A percentile compares a stretch with the other conserved stretches of the same genome.
These are phyloP conservation scores for Monilinia vaccinii-corymbosi DNA, from an alignment of 2,329 filamentous ascomycete genomes.

Conservation along the genomic window DNA sequence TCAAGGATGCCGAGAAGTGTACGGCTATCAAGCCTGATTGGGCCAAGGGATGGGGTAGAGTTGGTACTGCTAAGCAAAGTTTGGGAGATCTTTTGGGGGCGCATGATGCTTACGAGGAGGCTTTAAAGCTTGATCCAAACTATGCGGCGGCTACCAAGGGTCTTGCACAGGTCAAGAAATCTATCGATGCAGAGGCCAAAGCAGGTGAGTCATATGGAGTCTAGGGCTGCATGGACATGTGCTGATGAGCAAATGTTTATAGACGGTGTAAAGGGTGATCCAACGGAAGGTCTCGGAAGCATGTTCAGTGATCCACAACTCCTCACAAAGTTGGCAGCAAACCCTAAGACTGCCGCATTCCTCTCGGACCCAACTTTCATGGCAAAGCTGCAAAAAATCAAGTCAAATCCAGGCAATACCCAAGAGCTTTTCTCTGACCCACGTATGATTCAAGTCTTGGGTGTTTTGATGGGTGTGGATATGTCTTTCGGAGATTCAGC, in stretches of 20 bases:
- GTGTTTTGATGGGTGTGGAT: slow-evolving; percentile 87
- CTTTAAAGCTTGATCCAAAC: slow-evolving; percentile 82
- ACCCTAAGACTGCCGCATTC: slow-evolving; percentile 82
- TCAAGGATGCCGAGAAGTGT: slow-evolving; percentile 87
- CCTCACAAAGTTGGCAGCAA: slow-evolving; percentile 79
- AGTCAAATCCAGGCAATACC: slow-evolving; percentile 70
- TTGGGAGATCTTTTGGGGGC: slow-evolving; percentile 77
- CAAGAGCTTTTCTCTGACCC: slow-evolving; percentile 81
- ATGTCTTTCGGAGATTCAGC: slow-evolving; percentile 40
- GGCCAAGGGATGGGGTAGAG: slow-evolving; percentile 93
- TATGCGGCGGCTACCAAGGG: slow-evolving; percentile 92
- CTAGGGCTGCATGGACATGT: slow-evolving; percentile 8
- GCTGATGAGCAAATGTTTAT: slow-evolving; percentile 12
- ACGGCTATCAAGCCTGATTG: slow-evolving; percentile 95
- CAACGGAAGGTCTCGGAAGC: slow-evolving; percentile 67
- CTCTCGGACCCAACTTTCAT: slow-evolving; percentile 84
- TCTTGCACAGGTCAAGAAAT: slow-evolving; percentile 73
- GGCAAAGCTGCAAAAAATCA: slow-evolving; percentile 73
- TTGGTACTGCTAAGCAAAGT: slow-evolving; percentile 85
- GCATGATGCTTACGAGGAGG: slow-evolving; percentile 84
- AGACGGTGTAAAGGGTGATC: slow-evolving; percentile 46
- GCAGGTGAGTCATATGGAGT: slow-evolving; percentile 29
- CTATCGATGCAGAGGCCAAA: slow-evolving; percentile 68
- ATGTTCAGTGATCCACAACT: slow-evolving; percentile 94
- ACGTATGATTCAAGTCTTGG: slow-evolving; percentile 86